Percentiles rank a stretch among this genome's conserved stretches.
These are phyloP conservation scores for Albatrellus ellisii DNA, from an alignment of 768 basidiomycete species.

Conservation along the genomic window DNA sequence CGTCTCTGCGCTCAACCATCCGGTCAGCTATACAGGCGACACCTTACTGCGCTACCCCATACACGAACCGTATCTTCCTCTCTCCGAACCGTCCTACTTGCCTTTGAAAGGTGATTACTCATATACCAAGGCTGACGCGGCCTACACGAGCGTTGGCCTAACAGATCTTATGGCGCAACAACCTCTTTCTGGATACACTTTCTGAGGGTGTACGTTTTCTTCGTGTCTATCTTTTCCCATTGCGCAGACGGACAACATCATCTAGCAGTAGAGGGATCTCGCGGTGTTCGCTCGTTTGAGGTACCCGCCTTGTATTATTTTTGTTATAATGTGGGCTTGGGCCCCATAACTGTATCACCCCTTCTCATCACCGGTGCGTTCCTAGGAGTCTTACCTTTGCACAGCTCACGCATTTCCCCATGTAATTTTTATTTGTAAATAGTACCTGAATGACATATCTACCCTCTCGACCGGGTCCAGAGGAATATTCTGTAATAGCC, in stretches of 20 bases:
- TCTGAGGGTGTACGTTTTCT: neutral
- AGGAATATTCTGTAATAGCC: no score
- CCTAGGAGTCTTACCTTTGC: slow-evolving; percentile 5
- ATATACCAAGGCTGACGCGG: neutral
- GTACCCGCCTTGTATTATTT: slow-evolving; percentile 9
- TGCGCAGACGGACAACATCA: slow-evolving; percentile 4
- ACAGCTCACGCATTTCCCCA: slow-evolving; percentile 2
- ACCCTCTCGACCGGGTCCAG: no score
- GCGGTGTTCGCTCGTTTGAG: slow-evolving; percentile 5
- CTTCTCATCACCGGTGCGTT: slow-evolving; percentile 1
- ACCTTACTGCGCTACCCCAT: neutral
- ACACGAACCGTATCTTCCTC: neutral
- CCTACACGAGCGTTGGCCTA: slow-evolving; percentile 1
- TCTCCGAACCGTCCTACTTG: neutral
- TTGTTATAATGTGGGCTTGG: slow-evolving; percentile 6
- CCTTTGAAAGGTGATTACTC: slow-evolving; percentile 1
- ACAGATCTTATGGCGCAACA: neutral
- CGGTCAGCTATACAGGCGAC: no score
- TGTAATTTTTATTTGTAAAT: slow-evolving; percentile 13
- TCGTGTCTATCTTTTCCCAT: neutral
- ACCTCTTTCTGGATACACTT: slow-evolving; percentile 1
- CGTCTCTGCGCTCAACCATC: neutral
- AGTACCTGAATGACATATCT: slow-evolving; percentile 1
- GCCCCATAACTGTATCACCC: slow-evolving; percentile 11
- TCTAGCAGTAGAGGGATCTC: slow-evolving; percentile 8